phyloP scores from a whole-genome alignment of 177 flowering plant species.

The Tripterygium wilfordii region DNA sequence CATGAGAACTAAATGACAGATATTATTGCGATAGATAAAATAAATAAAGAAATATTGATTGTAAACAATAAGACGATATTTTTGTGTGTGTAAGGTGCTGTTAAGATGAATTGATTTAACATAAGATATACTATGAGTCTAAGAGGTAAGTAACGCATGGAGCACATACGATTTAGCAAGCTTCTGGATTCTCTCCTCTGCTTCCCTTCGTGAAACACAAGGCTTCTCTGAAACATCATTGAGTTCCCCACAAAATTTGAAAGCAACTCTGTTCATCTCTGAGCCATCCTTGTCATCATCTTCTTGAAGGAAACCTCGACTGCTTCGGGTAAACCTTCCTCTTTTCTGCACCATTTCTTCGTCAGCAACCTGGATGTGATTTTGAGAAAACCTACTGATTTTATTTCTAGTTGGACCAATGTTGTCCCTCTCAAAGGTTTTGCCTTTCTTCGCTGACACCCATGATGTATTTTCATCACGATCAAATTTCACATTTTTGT shows the following conservation, averaged over 20 bases:
- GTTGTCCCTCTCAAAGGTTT: conserved; percentile 5
- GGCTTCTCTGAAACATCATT: conserved; percentile 45
- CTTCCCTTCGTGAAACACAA: conserved; percentile 48
- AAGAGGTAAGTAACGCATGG: conserved; percentile 1
- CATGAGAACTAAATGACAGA: too few species aligned
- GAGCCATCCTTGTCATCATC: conserved; percentile 14
- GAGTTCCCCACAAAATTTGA: conserved; percentile 41
- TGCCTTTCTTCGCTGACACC: not conserved
- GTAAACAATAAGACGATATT: too few species aligned
- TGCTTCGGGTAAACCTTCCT: conserved; percentile 3
- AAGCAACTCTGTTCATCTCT: conserved; percentile 66
- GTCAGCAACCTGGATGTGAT: conserved; percentile 4
- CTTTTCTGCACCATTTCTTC: conserved; percentile 1
- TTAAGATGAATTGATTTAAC: too few species aligned
- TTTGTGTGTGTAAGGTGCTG: too few species aligned
- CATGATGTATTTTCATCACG: not conserved
- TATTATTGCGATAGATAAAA: too few species aligned
- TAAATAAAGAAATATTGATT: too few species aligned
- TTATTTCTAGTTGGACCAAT: conserved; percentile 4
- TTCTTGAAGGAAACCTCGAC: conserved; percentile 3
- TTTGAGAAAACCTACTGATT: conserved; percentile 6
- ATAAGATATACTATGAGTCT: too few species aligned
- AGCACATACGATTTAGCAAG: conserved; percentile 59
- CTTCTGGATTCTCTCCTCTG: conserved; percentile 84
- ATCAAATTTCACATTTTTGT: not conserved